phyloP scores from a whole-genome alignment of 768 basidiomycete species.

The Exsudoporus frostii region DNA sequence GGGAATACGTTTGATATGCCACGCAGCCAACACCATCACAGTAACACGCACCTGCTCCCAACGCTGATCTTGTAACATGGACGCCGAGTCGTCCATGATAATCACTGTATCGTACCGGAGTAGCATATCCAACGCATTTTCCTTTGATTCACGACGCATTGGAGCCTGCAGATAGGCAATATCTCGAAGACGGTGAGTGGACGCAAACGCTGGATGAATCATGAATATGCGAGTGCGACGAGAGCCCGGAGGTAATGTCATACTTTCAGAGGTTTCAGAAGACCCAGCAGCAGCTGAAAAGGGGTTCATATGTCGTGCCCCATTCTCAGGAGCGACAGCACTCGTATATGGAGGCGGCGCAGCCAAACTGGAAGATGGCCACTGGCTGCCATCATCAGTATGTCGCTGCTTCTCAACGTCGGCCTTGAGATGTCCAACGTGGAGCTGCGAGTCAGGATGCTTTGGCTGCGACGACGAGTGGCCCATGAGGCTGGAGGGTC shows the following conservation, averaged over 20 bases:
- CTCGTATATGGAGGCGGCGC: constrained; percentile 27
- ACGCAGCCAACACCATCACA: background rate
- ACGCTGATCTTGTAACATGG: constrained; percentile 43
- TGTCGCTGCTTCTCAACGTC: background rate
- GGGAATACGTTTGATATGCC: background rate
- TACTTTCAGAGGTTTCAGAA: constrained; percentile 14
- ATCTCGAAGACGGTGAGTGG: constrained; percentile 15
- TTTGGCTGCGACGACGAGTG: constrained; percentile 14
- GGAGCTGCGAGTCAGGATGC: constrained; percentile 2
- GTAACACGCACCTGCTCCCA: constrained; percentile 47
- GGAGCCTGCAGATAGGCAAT: constrained; percentile 26
- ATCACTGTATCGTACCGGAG: constrained; percentile 53
- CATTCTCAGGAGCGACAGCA: background rate
- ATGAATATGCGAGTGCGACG: constrained; percentile 23
- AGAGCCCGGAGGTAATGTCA: constrained; percentile 18
- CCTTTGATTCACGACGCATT: constrained; percentile 25
- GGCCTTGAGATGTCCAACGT: background rate
- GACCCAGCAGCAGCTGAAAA: constrained; percentile 3
- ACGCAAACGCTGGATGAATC: constrained; percentile 19
- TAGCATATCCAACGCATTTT: constrained; percentile 35
- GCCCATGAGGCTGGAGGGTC: constrained; percentile 3
- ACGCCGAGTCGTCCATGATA: constrained; percentile 58
- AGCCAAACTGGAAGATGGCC: constrained; percentile 2
- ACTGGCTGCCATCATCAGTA: background rate
- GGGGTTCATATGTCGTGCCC: background rate